These are phyloP conservation scores for Apiospora hydei DNA, from an alignment of 2,329 filamentous ascomycete species.

Conservation along the genomic window DNA sequence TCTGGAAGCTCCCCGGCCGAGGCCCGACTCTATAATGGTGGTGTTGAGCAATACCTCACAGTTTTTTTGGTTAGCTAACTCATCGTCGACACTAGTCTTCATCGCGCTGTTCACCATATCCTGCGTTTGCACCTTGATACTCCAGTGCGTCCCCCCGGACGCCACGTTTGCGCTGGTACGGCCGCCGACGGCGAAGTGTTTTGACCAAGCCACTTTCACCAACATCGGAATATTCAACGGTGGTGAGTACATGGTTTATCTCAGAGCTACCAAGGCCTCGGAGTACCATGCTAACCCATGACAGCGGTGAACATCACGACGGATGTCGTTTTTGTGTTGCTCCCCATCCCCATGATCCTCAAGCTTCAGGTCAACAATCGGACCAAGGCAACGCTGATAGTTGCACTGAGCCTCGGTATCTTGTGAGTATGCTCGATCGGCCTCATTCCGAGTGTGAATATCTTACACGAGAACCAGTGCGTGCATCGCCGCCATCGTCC, in stretches of 20 bases:
- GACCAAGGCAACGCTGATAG: conserved; percentile 23
- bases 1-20: no score
- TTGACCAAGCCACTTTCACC: conserved; percentile 22
- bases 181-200: conserved; percentile 23
- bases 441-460: rapidly evolving
- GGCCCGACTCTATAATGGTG: neutral
- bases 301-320: conserved; percentile 28
- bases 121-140: conserved; percentile 24
- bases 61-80: neutral
- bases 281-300: no score
- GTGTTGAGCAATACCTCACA: neutral
- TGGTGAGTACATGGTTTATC: neutral
- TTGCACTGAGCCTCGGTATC: conserved; percentile 25
- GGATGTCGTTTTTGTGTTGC: conserved; percentile 25
- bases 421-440: conserved; percentile 8
- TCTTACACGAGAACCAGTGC: neutral
- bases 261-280: neutral
- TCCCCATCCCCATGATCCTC: conserved; percentile 27
- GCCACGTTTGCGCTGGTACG: conserved; percentile 20
- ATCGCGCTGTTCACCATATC: conserved; percentile 26
- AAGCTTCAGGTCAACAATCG: conserved; percentile 27
- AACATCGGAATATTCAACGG: conserved; percentile 25
- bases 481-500: conserved; percentile 25
- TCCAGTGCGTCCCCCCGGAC: conserved; percentile 23
- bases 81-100: conserved; percentile 6